Evolutionary conservation across 768 basidiomycete genomes (phyloP).

Genomic region (Xerocomus spinulosus): DNA sequence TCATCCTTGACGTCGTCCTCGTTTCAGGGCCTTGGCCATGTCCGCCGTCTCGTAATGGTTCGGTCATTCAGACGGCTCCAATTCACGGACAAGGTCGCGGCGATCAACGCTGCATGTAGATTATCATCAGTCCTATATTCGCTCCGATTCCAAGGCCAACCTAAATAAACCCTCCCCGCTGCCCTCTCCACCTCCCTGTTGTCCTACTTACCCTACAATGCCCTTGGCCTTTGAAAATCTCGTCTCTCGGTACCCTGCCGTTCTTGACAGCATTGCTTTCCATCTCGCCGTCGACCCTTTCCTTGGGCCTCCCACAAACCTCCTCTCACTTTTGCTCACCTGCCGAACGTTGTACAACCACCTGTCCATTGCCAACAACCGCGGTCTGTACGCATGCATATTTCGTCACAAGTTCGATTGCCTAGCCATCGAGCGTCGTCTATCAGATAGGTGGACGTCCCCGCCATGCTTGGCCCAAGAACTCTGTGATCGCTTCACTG

Average conservation of each 20-base stretch:
- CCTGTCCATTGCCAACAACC: conserved; percentile 34
- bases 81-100: conserved; percentile 33
- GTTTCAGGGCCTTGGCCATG: conserved; percentile 25
- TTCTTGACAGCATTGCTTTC: conserved; percentile 41
- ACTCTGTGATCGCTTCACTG: conserved; percentile 39
- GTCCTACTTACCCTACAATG: not conserved
- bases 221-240: conserved; percentile 18
- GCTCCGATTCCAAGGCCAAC: conserved; percentile 24
- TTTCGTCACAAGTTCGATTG: conserved; percentile 45
- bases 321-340: conserved; percentile 37
- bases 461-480: conserved; percentile 38
- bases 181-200: conserved; percentile 3
- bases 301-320: conserved; percentile 41
- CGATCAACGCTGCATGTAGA: conserved; percentile 35
- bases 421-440: conserved; percentile 36
- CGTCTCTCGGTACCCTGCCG: conserved; percentile 8
- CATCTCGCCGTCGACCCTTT: conserved; percentile 35
- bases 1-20: conserved; percentile 14
- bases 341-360: conserved; percentile 35
- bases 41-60: conserved; percentile 32
- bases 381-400: conserved; percentile 39
- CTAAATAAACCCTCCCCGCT: conserved; percentile 24
- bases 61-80: conserved; percentile 30
- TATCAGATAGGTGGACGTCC: conserved; percentile 35
- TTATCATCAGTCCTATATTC: conserved; percentile 35